phyloP scores from a whole-genome alignment of 192 early-diverging fungal genomes.

The Podila clonocystis region DNA sequence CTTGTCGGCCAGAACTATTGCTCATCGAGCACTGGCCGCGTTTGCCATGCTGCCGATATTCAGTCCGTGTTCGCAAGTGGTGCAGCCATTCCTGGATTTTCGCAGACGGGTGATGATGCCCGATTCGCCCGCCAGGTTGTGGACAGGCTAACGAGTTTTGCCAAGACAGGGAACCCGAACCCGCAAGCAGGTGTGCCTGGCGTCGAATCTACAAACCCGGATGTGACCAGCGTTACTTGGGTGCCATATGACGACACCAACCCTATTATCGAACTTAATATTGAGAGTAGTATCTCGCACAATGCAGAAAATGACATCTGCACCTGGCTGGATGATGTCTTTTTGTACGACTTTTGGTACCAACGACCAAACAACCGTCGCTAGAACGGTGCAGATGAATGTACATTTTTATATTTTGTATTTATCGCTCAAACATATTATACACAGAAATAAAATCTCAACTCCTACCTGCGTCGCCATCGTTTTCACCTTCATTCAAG shows the following conservation, averaged over 20 bases:
- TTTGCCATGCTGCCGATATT: slow-evolving; percentile 26
- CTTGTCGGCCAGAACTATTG: slow-evolving; percentile 6
- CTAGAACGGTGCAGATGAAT: too few relatives aligned
- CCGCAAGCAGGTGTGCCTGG: slow-evolving; percentile 6
- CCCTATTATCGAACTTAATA: slow-evolving; percentile 9
- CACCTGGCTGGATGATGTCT: not conserved
- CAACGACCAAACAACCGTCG: not conserved
- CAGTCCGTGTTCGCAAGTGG: slow-evolving; percentile 19
- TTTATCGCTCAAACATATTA: too few relatives aligned
- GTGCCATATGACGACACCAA: slow-evolving; percentile 8
- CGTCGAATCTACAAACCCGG: slow-evolving; percentile 14
- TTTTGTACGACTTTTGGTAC: slow-evolving; percentile 1
- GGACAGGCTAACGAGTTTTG: slow-evolving; percentile 44
- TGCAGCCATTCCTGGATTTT: slow-evolving; percentile 2
- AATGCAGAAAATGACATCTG: slow-evolving; percentile 20
- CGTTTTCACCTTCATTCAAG: too few relatives aligned
- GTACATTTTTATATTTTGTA: too few relatives aligned
- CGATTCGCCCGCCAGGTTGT: slow-evolving; percentile 52
- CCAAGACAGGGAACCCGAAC: slow-evolving; percentile 53
- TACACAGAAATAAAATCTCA: too few relatives aligned
- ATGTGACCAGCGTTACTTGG: slow-evolving; percentile 28
- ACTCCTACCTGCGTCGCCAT: too few relatives aligned
- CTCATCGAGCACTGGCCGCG: slow-evolving; percentile 7
- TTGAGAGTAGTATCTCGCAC: slow-evolving; percentile 17
- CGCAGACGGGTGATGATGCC: slow-evolving; percentile 42